Base-by-base conservation (phyloP, 1,284 basidiomycete species). In the Pyrrhoderma noxium region DNA sequence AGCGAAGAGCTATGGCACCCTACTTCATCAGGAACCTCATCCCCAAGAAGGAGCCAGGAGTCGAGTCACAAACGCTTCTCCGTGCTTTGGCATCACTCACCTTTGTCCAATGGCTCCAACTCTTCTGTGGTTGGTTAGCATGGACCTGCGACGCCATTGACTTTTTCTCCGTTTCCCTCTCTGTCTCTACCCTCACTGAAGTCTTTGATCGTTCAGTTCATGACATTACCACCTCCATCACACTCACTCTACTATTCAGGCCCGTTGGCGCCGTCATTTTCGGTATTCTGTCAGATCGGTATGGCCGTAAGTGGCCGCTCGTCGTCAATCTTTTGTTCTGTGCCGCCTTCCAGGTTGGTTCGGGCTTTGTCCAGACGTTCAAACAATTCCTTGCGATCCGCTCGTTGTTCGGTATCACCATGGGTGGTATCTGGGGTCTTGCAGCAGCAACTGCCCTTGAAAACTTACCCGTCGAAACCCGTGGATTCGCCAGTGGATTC, bases 281-380 rank as follows among this genome's bases (percentile, higher is more conserved):
- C 58, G 87, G 86, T 35, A 64, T 90, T 49, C 61, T 87, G 25
- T 87, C 86, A 14, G 92, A 93, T 65, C 78, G 93, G 8, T 95
- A 78, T 64, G 94, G 94, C 2, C 80, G 94, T 41, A 94, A 93
- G 71, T 98, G 91, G 89, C 92, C 93, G 1, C 72, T 97, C 2
- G 81, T 93, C 38, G 59, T 64, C 61, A 96, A 96, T 65, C 69
- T 92, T 45, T 47, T 88, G 14, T 61, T 93, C 43, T 79, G 90
- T 56, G 72, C 76, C n/a, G 67, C 78, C 8, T 79, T 96, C 53
- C 85, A 93, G 59, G 79, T 98, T 14, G 89, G 82, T 0, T 82
- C 77, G 4, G 80, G 84, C 39, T 89, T 88, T 63, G 80, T 81
- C n/a, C 69, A 80, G 13, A 85, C 79, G 0, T 89, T 75, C 67